phyloP scores from a whole-genome alignment of 306 rosid genomes.

The Oemleria cerasiformis region DNA sequence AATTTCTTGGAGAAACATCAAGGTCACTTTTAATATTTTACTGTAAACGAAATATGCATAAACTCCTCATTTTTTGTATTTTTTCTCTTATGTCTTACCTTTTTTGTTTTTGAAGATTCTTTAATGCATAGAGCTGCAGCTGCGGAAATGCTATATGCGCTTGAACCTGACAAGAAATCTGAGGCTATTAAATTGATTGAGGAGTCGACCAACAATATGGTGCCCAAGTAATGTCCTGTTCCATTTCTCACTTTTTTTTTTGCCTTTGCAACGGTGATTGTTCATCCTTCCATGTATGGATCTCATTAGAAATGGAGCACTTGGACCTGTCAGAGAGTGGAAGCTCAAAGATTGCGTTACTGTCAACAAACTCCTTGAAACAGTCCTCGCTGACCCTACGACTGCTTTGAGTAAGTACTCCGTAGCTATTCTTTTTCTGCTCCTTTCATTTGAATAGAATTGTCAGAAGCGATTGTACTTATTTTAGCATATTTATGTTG shows the following conservation, averaged over 20 bases:
- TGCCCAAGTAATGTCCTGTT: conserved; percentile 46
- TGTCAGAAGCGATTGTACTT: not conserved
- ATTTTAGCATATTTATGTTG: not conserved
- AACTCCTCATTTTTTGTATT: not conserved
- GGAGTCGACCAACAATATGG: conserved; percentile 57
- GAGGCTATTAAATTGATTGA: conserved; percentile 79
- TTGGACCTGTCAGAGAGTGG: conserved; percentile 69
- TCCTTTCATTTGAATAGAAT: not conserved
- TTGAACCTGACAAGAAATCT: conserved; percentile 61
- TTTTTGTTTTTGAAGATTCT: conserved; percentile 55
- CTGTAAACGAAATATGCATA: not conserved
- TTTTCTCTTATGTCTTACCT: conserved; percentile 12
- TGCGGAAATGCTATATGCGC: conserved; percentile 66
- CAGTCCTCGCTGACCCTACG: conserved; percentile 48
- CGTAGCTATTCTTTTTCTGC: not conserved
- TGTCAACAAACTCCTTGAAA: conserved; percentile 74
- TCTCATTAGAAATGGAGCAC: conserved; percentile 61
- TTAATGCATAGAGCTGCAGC: conserved; percentile 88
- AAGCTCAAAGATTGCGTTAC: conserved; percentile 71
- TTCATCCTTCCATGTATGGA: conserved; percentile 17
- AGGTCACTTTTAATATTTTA: conserved; percentile 43
- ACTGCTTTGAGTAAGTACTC: conserved; percentile 70
- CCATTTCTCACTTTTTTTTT: not conserved
- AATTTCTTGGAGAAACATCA: conserved; percentile 72
- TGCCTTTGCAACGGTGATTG: conserved; percentile 7